Evolutionary conservation across 768 basidiomycete genomes (phyloP), one percentile per base, ranked within the genome.

Genomic region (Tylopilus felleus): DNA sequence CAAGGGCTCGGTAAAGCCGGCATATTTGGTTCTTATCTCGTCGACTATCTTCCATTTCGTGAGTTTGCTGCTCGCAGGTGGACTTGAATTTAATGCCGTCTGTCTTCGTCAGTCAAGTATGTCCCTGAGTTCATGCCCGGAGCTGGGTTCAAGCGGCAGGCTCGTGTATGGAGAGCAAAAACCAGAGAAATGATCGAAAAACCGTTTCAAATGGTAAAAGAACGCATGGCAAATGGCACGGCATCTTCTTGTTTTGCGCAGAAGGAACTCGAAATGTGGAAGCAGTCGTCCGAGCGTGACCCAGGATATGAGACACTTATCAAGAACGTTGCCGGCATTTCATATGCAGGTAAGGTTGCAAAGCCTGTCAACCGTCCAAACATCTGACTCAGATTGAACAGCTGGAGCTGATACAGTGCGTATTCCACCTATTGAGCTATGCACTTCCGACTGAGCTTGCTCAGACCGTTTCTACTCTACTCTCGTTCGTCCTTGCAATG

Each of bases 401-500:
- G 65, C 60, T 45, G 63, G 65, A 31, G 65, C 63, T 55, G 65
- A 65, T 33, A 67, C 65, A 22, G 65, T 65, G 40, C 36, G 63
- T 46, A 33, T 17, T 43, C 51, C 41, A 17, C 25, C 38, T 52
- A 62, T 67, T 67, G 49, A 70, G 69, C 2, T 63, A 69, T 8
- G 68, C 62, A 23, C 33, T 47, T 22, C n/a, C 31, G n/a, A 43
- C 55, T 60, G 38, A 65, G 12, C 27, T 35, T 23, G 5, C 23
- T 14, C 33, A 84, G 83, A 83, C 80, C 3, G 73, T 78, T 13
- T 75, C 80, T 14, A 70, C 77, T 14, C 64, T 83, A 36, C 70
- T 76, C 36, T 72, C 75, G 4, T 82, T 84, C 61, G 56, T 81
- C 23, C 74, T 83, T 12, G 77, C 81, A 5, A 82, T 84, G 80